These are phyloP conservation scores for Phanerodontia chrysosporium DNA, from an alignment of 768 basidiomycete species.

Conservation along the genomic window DNA sequence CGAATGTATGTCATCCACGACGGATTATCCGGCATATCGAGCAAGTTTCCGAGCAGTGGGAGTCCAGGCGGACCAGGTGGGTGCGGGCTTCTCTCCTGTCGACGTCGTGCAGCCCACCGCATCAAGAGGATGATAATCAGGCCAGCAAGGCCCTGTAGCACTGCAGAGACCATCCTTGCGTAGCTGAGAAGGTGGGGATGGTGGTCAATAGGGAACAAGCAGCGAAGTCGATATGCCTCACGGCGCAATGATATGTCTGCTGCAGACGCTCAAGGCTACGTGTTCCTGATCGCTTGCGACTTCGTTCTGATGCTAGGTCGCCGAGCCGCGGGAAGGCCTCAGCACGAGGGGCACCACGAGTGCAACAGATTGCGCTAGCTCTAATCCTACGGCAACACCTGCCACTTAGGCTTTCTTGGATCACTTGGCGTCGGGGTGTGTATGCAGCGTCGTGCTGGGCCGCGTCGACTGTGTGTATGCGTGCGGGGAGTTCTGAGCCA, in stretches of 20 bases:
- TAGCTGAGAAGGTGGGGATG: not conserved
- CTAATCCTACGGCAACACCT: too few relatives aligned
- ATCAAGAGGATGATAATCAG: not conserved
- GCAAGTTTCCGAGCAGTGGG: not conserved
- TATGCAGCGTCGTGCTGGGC: too few relatives aligned
- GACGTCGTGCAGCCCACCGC: not conserved
- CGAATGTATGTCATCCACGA: not conserved
- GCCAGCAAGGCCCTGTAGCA: not conserved
- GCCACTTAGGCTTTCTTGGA: too few relatives aligned
- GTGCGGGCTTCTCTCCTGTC: not conserved
- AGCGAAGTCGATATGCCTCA: not conserved
- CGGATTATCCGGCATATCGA: not conserved
- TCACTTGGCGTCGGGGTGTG: too few relatives aligned
- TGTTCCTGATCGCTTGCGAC: not conserved
- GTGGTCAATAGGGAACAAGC: not conserved
- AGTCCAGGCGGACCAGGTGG: constrained; percentile 20
- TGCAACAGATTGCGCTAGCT: too few relatives aligned
- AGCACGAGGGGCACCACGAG: not conserved
- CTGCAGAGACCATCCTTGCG: not conserved
- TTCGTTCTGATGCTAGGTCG: not conserved
- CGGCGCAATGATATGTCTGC: not conserved
- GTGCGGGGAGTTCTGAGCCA: too few relatives aligned
- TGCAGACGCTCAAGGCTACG: not conserved
- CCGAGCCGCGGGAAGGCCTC: not conserved
- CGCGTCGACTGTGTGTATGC: too few relatives aligned